Conservation (phyloP, 805 yeast genomes). For the Schizosaccharomyces cryophilus region DNA sequence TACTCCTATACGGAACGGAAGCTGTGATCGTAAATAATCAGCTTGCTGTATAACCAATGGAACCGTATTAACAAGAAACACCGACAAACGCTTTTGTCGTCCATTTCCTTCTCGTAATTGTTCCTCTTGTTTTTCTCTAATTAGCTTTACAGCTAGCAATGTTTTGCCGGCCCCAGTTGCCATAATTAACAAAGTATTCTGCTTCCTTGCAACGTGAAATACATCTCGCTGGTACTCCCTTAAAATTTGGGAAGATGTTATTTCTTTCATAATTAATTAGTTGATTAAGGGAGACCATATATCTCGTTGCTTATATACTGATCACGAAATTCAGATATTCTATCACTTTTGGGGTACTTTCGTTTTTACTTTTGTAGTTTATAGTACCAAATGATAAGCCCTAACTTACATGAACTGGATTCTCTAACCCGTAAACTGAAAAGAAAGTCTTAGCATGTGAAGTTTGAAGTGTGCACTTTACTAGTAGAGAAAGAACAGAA, state of each 20-base stretch:
- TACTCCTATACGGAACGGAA: not conserved
- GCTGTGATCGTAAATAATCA: not conserved
- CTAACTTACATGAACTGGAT: too few species aligned
- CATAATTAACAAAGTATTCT: not conserved
- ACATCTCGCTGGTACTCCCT: not conserved
- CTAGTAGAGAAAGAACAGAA: too few species aligned
- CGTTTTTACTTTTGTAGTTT: too few species aligned
- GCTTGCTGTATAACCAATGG: slow-evolving; percentile 4
- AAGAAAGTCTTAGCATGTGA: too few species aligned
- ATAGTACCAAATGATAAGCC: too few species aligned
- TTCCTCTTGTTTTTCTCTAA: not conserved
- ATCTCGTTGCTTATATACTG: too few species aligned
- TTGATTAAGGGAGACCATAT: too few species aligned
- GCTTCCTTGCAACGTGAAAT: not conserved
- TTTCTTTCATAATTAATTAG: too few species aligned
- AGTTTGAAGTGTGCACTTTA: too few species aligned
- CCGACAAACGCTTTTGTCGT: not conserved
- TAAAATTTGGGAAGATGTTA: not conserved
- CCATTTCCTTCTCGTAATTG: not conserved
- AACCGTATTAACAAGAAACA: slow-evolving; percentile 3
- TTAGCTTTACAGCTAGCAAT: not conserved
- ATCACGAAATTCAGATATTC: too few species aligned
- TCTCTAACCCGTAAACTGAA: too few species aligned
- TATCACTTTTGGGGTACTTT: too few species aligned
- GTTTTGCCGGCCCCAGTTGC: slow-evolving; percentile 1